Evolutionary conservation across 2,329 filamentous ascomycete species (phyloP).

Genomic region (Phialophora verrucosa): DNA sequence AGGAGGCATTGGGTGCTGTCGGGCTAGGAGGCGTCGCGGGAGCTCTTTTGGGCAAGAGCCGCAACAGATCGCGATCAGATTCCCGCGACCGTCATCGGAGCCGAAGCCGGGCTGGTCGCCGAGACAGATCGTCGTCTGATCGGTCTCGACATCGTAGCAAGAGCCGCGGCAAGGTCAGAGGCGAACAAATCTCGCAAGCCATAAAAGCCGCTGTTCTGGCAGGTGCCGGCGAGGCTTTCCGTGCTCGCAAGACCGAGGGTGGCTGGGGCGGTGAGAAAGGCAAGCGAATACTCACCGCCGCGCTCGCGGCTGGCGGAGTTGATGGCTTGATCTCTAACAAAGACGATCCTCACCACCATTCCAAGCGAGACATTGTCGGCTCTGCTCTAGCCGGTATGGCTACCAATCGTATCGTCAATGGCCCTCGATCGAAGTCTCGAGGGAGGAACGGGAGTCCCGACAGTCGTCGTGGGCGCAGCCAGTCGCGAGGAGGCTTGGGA

Average conservation of each 20-base stretch:
- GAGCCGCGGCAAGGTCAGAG: slow-evolving; percentile 45
- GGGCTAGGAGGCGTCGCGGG: slow-evolving; percentile 62
- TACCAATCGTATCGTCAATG: slow-evolving; percentile 84
- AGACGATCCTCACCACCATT: slow-evolving; percentile 70
- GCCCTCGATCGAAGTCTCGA: slow-evolving; percentile 71
- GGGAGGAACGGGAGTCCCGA: slow-evolving; percentile 40
- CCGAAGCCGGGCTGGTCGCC: slow-evolving; percentile 50
- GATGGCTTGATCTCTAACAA: slow-evolving; percentile 69
- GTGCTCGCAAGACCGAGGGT: slow-evolving; percentile 84
- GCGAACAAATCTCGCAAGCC: slow-evolving; percentile 76
- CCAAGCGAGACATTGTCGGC: slow-evolving; percentile 80
- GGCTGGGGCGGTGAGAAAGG: slow-evolving; percentile 91
- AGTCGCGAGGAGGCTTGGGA: slow-evolving; percentile 52
- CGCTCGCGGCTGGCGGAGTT: slow-evolving; percentile 81
- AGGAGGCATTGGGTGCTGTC: slow-evolving; percentile 60
- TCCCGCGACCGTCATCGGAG: slow-evolving; percentile 60
- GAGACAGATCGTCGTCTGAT: slow-evolving; percentile 52
- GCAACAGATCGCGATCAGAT: slow-evolving; percentile 68
- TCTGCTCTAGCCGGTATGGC: slow-evolving; percentile 88
- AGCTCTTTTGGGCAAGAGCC: slow-evolving; percentile 60
- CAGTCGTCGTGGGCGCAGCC: slow-evolving; percentile 46
- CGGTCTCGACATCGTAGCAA: slow-evolving; percentile 60
- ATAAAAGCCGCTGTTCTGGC: slow-evolving; percentile 90
- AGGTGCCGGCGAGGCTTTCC: slow-evolving; percentile 89
- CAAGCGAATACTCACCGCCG: slow-evolving; percentile 87